Evolutionary conservation across 495 filamentous ascomycete genomes (phyloP).

Genomic region (Neurospora tetrasperma): DNA sequence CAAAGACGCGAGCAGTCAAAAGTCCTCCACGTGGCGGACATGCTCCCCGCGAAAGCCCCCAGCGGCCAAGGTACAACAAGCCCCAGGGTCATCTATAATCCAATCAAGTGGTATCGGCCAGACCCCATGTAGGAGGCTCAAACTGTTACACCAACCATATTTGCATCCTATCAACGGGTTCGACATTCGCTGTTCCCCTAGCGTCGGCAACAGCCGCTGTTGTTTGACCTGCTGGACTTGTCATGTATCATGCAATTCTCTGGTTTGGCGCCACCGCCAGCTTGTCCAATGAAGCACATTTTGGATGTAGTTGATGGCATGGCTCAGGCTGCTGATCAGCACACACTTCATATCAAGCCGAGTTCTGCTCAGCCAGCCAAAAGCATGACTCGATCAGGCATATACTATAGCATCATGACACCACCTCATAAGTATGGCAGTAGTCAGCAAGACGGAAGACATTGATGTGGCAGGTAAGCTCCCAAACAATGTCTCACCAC

Average conservation of each 20-base stretch:
- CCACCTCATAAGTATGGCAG: not conserved
- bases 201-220: not conserved
- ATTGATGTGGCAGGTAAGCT: not conserved
- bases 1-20: not conserved
- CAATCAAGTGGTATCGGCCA: not conserved
- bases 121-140: not conserved
- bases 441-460: not conserved
- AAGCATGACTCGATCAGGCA: not conserved
- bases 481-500: not conserved
- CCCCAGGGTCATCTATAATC: not conserved
- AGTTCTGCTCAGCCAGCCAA: not conserved
- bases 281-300: not conserved
- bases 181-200: not conserved
- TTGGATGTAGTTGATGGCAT: not conserved
- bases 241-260: not conserved
- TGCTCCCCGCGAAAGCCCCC: not conserved
- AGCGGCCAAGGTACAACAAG: not conserved
- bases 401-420: not conserved
- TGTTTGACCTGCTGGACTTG: not conserved
- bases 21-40: not conserved
- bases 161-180: not conserved
- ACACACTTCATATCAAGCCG: not conserved
- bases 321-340: not conserved
- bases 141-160: not conserved
- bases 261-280: not conserved